These are phyloP conservation scores for Talaromyces sp. DNA, from an alignment of 2,329 filamentous ascomycete species.

Conservation along the genomic window DNA sequence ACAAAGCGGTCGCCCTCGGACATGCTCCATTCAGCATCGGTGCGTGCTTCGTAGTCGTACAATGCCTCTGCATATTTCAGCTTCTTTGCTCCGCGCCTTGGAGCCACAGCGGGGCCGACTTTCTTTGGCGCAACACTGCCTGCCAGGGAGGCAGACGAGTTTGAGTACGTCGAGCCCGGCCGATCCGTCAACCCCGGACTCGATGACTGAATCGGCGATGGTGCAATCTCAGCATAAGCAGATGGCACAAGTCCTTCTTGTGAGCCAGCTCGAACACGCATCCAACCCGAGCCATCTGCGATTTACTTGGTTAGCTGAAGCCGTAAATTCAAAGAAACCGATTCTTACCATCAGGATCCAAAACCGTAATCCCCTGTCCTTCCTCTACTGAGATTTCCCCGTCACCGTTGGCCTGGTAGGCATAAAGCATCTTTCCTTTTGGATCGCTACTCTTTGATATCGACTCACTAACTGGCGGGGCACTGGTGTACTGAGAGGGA, in stretches of 20 bases:
- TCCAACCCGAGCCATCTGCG: slow-evolving; percentile 85
- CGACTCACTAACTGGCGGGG: slow-evolving; percentile 48
- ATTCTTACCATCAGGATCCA: slow-evolving; percentile 77
- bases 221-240: slow-evolving; percentile 68
- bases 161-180: slow-evolving; percentile 71
- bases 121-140: slow-evolving; percentile 61
- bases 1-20: slow-evolving; percentile 85
- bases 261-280: slow-evolving; percentile 66
- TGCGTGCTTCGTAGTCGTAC: slow-evolving; percentile 85
- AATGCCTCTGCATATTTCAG: slow-evolving; percentile 87
- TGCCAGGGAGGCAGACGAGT: slow-evolving; percentile 63
- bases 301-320: slow-evolving; percentile 9
- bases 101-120: slow-evolving; percentile 86
- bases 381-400: slow-evolving; percentile 78
- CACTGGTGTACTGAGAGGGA: slow-evolving; percentile 70
- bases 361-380: slow-evolving; percentile 67
- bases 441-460: slow-evolving; percentile 46
- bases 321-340: not conserved
- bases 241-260: slow-evolving; percentile 83
- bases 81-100: slow-evolving; percentile 85
- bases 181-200: slow-evolving; percentile 42
- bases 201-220: slow-evolving; percentile 26
- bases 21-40: slow-evolving; percentile 85
- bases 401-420: slow-evolving; percentile 72
- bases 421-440: slow-evolving; percentile 82